phyloP scores from a whole-genome alignment of 1,139 yeast genomes.

The Candida glucosophila region DNA sequence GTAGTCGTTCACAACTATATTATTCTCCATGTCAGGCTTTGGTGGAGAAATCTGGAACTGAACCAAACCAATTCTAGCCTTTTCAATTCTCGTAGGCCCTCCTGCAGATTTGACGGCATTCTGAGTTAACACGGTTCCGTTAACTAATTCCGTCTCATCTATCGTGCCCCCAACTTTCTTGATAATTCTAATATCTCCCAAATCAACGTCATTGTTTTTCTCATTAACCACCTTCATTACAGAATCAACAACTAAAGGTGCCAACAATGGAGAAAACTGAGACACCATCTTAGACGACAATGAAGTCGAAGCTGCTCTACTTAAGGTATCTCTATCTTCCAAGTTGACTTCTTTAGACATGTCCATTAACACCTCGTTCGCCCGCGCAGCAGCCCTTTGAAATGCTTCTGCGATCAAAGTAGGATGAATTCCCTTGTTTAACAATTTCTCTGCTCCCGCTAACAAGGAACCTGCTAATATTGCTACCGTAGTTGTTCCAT shows the following conservation, averaged over 20 bases:
- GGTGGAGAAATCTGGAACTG: constrained; percentile 98
- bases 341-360: constrained; percentile 77
- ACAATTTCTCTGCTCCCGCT: constrained; percentile 88
- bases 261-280: constrained; percentile 74
- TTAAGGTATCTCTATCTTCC: constrained; percentile 68
- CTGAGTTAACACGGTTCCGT: constrained; percentile 92
- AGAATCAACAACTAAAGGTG: constrained; percentile 93
- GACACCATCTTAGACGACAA: constrained; percentile 91
- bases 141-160: constrained; percentile 88
- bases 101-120: constrained; percentile 84
- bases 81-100: constrained; percentile 93
- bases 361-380: constrained; percentile 75
- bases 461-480: constrained; percentile 88
- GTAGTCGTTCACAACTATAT: constrained; percentile 93
- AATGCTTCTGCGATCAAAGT: constrained; percentile 90
- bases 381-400: constrained; percentile 84
- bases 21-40: constrained; percentile 97
- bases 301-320: constrained; percentile 92
- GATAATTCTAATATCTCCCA: constrained; percentile 78
- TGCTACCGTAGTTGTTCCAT: constrained; percentile 96
- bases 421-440: constrained; percentile 92
- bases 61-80: constrained; percentile 84
- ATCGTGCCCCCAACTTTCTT: constrained; percentile 97
- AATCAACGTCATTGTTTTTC: constrained; percentile 57
- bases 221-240: constrained; percentile 69